These are phyloP conservation scores for Penicillium desertorum DNA, from an alignment of 495 filamentous ascomycete genomes.

Conservation along the genomic window DNA sequence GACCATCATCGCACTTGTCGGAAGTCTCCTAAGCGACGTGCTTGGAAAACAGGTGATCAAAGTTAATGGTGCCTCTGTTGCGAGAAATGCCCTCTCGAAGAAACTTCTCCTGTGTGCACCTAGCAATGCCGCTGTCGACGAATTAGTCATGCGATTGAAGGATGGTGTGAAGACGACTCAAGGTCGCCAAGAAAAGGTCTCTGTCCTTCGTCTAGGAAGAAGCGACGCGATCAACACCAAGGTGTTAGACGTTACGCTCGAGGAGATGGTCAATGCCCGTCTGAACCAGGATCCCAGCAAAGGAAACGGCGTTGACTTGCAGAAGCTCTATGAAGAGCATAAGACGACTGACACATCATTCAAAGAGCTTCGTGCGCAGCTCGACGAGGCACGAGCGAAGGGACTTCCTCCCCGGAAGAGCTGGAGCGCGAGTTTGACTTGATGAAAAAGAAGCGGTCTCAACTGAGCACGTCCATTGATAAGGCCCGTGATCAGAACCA, in stretches of 20 bases:
- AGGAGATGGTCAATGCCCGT: slow-evolving; percentile 80
- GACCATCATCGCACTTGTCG: slow-evolving; percentile 94
- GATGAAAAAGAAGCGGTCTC: slow-evolving; percentile 69
- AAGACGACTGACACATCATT: slow-evolving; percentile 71
- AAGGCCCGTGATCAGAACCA: slow-evolving; percentile 80
- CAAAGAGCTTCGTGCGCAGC: slow-evolving; percentile 59
- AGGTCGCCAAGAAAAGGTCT: slow-evolving; percentile 69
- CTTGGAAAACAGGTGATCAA: slow-evolving; percentile 44
- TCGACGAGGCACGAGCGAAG: slow-evolving; percentile 68
- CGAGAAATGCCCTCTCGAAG: slow-evolving; percentile 53
- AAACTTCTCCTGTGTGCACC: slow-evolving; percentile 95
- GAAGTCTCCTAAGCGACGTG: slow-evolving; percentile 70
- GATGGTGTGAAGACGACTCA: slow-evolving; percentile 76
- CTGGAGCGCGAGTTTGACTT: slow-evolving; percentile 75
- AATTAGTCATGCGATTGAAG: slow-evolving; percentile 91
- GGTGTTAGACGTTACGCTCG: slow-evolving; percentile 88
- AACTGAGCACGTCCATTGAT: slow-evolving; percentile 79
- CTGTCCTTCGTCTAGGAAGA: slow-evolving; percentile 86
- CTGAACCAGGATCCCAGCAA: slow-evolving; percentile 47
- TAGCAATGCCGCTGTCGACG: slow-evolving; percentile 96
- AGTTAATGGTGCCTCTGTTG: slow-evolving; percentile 15
- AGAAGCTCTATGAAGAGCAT: slow-evolving; percentile 80
- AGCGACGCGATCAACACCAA: slow-evolving; percentile 90
- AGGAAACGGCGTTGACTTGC: slow-evolving; percentile 54
- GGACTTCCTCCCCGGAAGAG: slow-evolving; percentile 60